Percentiles rank a stretch among this genome's conserved stretches.
Conservation (phyloP, 1,139 yeast species). For the Scheffersomyces illinoinensis region DNA sequence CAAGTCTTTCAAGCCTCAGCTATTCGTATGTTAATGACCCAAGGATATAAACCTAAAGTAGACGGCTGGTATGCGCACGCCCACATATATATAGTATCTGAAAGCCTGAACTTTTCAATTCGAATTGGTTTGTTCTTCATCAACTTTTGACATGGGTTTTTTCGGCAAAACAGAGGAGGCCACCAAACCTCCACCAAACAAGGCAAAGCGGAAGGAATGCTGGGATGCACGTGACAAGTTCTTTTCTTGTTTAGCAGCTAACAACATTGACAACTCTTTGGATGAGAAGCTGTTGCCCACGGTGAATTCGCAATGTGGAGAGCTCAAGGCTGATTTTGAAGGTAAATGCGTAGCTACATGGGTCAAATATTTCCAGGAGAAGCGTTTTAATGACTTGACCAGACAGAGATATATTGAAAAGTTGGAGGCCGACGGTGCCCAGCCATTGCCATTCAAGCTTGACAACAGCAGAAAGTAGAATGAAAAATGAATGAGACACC, state of each 20-base stretch:
- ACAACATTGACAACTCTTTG: conserved; percentile 47
- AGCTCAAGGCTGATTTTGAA: conserved; percentile 34
- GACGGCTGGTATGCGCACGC: not conserved
- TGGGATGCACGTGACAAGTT: conserved; percentile 48
- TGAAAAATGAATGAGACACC: not conserved
- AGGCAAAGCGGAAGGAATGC: conserved; percentile 39
- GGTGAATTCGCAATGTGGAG: conserved; percentile 40
- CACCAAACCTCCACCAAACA: conserved; percentile 41
- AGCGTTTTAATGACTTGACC: conserved; percentile 43
- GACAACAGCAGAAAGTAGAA: conserved; percentile 15
- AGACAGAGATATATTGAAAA: conserved; percentile 44
- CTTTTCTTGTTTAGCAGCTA: conserved; percentile 39
- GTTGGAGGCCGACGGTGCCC: conserved; percentile 49
- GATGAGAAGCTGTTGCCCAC: conserved; percentile 35
- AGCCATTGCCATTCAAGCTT: conserved; percentile 48
- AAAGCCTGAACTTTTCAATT: not conserved
- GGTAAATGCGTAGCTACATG: conserved; percentile 47
- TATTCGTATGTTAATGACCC: not conserved
- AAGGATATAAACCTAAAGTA: too few species aligned
- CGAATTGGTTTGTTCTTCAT: not conserved
- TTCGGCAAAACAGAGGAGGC: conserved; percentile 29
- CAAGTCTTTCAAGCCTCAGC: not conserved
- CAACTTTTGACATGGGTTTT: conserved; percentile 31
- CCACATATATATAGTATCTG: not conserved
- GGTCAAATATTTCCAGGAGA: conserved; percentile 49